A percentile compares a stretch with the other conserved stretches of the same genome.
Evolutionary conservation across 495 filamentous ascomycete species (phyloP).

Genomic region (Aspergillus cavernicola): DNA sequence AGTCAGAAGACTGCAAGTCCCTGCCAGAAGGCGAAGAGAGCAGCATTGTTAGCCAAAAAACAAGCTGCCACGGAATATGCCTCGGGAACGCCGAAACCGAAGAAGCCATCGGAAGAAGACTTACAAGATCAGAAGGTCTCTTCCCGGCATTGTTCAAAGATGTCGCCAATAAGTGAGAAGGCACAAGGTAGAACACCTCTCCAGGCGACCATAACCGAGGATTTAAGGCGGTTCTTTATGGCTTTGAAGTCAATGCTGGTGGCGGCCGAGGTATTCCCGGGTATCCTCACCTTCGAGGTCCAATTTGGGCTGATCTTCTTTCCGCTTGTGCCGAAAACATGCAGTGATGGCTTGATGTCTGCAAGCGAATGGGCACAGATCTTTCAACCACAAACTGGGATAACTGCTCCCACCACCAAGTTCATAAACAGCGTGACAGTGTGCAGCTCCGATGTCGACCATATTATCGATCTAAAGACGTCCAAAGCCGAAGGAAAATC

Average conservation of each 20-base stretch:
- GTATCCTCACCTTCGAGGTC: slow-evolving; percentile 29
- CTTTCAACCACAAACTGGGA: slow-evolving; percentile 19
- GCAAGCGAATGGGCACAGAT: slow-evolving; percentile 24
- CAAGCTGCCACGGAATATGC: slow-evolving; percentile 28
- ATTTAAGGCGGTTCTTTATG: slow-evolving; percentile 19
- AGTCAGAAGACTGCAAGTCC: slow-evolving; percentile 19
- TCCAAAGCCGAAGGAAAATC: slow-evolving; percentile 19
- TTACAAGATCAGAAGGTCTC: background rate
- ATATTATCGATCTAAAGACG: slow-evolving; percentile 31
- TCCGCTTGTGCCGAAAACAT: slow-evolving; percentile 21
- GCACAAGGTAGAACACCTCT: slow-evolving; percentile 2
- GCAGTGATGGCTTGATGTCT: slow-evolving; percentile 12
- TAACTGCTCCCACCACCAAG: slow-evolving; percentile 18
- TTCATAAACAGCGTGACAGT: slow-evolving; percentile 34
- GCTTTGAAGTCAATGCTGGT: slow-evolving; percentile 22
- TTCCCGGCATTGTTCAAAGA: background rate
- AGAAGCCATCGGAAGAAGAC: background rate
- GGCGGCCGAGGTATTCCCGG: slow-evolving; percentile 28
- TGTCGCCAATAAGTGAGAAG: background rate
- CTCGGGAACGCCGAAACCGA: slow-evolving; percentile 20
- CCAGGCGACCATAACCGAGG: background rate
- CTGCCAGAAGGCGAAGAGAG: slow-evolving; percentile 9
- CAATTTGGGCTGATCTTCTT: slow-evolving; percentile 36
- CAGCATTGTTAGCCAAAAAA: slow-evolving; percentile 14
- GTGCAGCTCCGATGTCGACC: slow-evolving; percentile 33